Evolutionary conservation across 2,329 filamentous ascomycete genomes (phyloP).

Genomic region (Ceratocystis alfenasii): DNA sequence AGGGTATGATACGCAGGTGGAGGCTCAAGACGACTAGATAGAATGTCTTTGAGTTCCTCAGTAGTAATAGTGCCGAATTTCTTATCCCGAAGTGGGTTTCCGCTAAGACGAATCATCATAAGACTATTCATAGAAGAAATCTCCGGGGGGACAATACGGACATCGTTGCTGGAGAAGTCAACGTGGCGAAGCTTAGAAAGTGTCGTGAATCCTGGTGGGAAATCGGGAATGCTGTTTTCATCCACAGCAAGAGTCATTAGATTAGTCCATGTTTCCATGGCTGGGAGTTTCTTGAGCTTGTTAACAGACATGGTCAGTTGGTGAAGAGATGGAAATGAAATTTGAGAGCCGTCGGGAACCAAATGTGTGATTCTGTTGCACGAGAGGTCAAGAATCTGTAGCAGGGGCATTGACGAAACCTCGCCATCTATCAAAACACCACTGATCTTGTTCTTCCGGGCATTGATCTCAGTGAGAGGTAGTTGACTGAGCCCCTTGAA

Average conservation of each 20-base stretch:
- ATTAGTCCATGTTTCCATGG: slow-evolving; percentile 60
- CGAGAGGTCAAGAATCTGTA: slow-evolving; percentile 69
- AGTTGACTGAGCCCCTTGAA: slow-evolving; percentile 56
- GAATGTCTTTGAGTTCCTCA: slow-evolving; percentile 64
- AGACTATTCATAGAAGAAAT: slow-evolving; percentile 71
- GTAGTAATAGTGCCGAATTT: slow-evolving; percentile 72
- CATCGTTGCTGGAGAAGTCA: slow-evolving; percentile 76
- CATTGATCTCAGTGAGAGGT: slow-evolving; percentile 60
- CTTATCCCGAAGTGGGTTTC: slow-evolving; percentile 83
- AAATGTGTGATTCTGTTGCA: slow-evolving; percentile 58
- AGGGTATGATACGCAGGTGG: slow-evolving; percentile 27
- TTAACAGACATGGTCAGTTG: slow-evolving; percentile 72
- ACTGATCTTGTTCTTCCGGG: slow-evolving; percentile 64
- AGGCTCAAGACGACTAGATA: slow-evolving; percentile 56
- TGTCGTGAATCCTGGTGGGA: slow-evolving; percentile 64
- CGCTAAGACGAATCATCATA: slow-evolving; percentile 61
- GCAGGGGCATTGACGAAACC: slow-evolving; percentile 44
- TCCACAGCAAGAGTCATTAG: slow-evolving; percentile 64
- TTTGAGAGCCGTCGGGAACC: slow-evolving; percentile 32
- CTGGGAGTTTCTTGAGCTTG: slow-evolving; percentile 58
- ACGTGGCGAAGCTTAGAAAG: slow-evolving; percentile 60
- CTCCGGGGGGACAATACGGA: slow-evolving; percentile 61
- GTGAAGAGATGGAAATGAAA: slow-evolving; percentile 61
- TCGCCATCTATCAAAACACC: slow-evolving; percentile 57
- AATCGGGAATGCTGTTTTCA: slow-evolving; percentile 63